phyloP scores from a whole-genome alignment of 2,329 filamentous ascomycete species.

The Cercospora sesami region DNA sequence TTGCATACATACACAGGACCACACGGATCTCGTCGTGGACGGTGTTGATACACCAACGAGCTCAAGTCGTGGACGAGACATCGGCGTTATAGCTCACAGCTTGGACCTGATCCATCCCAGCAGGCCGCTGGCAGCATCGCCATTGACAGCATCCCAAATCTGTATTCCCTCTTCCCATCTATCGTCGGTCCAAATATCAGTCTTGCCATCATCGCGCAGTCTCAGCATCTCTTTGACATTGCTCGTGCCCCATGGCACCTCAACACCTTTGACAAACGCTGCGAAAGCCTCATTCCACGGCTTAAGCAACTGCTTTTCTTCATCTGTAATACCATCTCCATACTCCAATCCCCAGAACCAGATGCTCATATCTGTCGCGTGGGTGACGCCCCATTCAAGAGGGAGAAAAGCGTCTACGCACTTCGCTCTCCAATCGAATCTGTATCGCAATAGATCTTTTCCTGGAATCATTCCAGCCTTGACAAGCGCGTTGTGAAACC shows the following conservation, averaged over 20 bases:
- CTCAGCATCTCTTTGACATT: conserved; percentile 45
- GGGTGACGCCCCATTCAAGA: conserved; percentile 55
- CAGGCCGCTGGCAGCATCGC: conserved; percentile 23
- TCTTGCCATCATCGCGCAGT: conserved; percentile 48
- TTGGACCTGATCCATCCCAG: conserved; percentile 31
- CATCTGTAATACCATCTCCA: conserved; percentile 40
- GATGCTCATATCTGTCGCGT: conserved; percentile 54
- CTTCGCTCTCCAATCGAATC: conserved; percentile 55
- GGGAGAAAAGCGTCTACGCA: conserved; percentile 49
- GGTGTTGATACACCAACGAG: not conserved
- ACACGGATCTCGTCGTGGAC: not conserved
- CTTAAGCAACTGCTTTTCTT: conserved; percentile 48
- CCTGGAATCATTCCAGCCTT: conserved; percentile 44
- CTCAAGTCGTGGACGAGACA: not conserved
- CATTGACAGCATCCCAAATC: conserved; percentile 49
- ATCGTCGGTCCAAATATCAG: conserved; percentile 50
- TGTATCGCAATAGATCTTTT: conserved; percentile 53
- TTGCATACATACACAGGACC: not conserved
- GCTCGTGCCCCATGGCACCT: conserved; percentile 44
- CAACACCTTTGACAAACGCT: conserved; percentile 44
- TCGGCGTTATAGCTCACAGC: conserved; percentile 21
- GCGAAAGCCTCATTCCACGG: conserved; percentile 44
- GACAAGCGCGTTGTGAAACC: conserved; percentile 50
- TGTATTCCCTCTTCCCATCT: conserved; percentile 50
- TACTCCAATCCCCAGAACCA: conserved; percentile 58